Base-by-base conservation (phyloP, 169 alveolate species). In the Plasmodium vivax region DNA sequence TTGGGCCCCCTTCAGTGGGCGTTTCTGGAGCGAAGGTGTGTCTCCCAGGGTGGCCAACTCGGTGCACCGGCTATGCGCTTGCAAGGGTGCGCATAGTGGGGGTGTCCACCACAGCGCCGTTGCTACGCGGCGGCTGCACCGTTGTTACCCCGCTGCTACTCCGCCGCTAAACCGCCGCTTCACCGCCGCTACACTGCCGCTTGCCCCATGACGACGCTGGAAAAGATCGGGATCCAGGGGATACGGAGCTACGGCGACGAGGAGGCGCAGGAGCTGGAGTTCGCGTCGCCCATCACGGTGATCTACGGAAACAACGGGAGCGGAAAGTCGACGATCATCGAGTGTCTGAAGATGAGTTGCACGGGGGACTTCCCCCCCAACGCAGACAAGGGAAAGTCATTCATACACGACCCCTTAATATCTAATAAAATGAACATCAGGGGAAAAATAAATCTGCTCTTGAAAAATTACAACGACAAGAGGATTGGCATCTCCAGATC, bases 251-350 rank as follows among this genome's bases (percentile, higher is more conserved):
- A 99, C 96, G 93, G 98, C 77, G 99, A 99, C 9, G 98, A 97
- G 58, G 96, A 96, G 43, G 96, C 98, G 92, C 99, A 98, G 96
- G 97, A 97, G 54, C 95, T 99, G 16, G 97, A 97, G 68, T 99
- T 99, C 93, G 98, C 98, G 54, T 96, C 97, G 62, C 99, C 99
- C 2, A 97, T 99, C 73, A 99, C 99, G 2, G 96, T 99, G 54
- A 99, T 99, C 38, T 99, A 98, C 19, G 99, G 99, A 56, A 99
- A 98, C 71, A 99, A 99, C 96, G 99, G 99, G 41, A 98, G 99
- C 38, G 99, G 99, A 7, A 99, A 98, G 95, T 99, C 99, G 97
- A 99, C 99, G 7, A 97, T 99, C 80, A 98, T 99, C 38, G 99
- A 99, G 95, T 98, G 99, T 93, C 96, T 98, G 56, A 98, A 98